A percentile compares a stretch with the other conserved stretches of the same genome.
These are phyloP conservation scores for Neodidymelliopsis sp. DNA, from an alignment of 2,329 filamentous ascomycete species.

Conservation along the genomic window DNA sequence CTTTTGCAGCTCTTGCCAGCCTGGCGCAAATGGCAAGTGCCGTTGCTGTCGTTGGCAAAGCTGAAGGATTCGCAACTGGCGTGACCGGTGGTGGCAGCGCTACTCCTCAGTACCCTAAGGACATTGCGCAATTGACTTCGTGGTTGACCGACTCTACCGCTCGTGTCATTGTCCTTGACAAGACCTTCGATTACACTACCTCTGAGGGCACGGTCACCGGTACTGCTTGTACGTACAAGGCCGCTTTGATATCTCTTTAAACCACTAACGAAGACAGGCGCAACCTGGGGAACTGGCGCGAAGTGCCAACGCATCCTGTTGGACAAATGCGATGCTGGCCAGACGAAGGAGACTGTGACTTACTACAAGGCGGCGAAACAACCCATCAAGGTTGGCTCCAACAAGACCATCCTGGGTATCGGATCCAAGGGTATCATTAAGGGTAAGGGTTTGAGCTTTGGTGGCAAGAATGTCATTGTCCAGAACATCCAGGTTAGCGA, in stretches of 20 bases:
- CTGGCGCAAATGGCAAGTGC: constrained; percentile 17
- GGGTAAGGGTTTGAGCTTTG: constrained; percentile 51
- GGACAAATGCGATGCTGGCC: constrained; percentile 19
- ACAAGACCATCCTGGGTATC: constrained; percentile 53
- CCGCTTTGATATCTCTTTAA: fast-evolving
- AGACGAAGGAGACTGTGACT: constrained; percentile 22
- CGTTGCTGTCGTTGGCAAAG: constrained; percentile 15
- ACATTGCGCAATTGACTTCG: constrained; percentile 21
- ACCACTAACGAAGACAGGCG: constrained; percentile 8
- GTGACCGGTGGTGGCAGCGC: constrained; percentile 22
- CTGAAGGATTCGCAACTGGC: constrained; percentile 18
- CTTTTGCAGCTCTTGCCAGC: constrained; percentile 14
- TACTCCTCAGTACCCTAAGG: constrained; percentile 19
- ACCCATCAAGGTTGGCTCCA: constrained; percentile 44
- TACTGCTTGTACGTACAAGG: constrained; percentile 12
- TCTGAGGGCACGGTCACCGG: constrained; percentile 30
- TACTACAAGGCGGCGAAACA: constrained; percentile 42
- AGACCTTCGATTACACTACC: constrained; percentile 32
- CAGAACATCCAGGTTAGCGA: constrained; percentile 50
- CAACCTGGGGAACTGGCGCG: constrained; percentile 21
- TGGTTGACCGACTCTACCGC: constrained; percentile 40
- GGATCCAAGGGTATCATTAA: constrained; percentile 49
- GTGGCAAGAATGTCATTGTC: constrained; percentile 46
- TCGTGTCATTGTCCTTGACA: constrained; percentile 48
- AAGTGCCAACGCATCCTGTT: constrained; percentile 29